Base-by-base conservation (phyloP, 2,329 filamentous ascomycete species). In the Chaetomium sp. region DNA sequence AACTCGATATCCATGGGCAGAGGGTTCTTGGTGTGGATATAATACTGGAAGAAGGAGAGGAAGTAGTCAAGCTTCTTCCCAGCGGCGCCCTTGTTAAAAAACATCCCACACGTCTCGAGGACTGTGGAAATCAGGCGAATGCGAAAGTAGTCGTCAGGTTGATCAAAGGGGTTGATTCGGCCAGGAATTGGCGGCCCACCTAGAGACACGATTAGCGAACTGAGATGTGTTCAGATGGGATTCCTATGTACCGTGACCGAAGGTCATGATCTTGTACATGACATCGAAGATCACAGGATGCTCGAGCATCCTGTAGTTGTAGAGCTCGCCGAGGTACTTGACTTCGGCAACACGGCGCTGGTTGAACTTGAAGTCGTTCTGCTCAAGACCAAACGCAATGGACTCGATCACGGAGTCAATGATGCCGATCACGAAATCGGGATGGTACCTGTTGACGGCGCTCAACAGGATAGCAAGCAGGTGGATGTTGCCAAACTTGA, bases 1-100 rank as follows among this genome's bases (percentile, higher is more conserved):
- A 99, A 99, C 65, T 99, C 95, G 55, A 98, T 91, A 70, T 99
- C 95, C 92, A 99, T 96, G 0, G 96, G 95, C 47, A 97, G 78
- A 0, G 90, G 84, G 23, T 94, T 88, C 78, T 99, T 99, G 23
- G 91, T 93, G 72, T 90, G 88, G 70, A 98, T 90, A 77, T 99
- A 99, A 77, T 97, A 98, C 85, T 91, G 93, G 72, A 99, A 92
- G 78, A 98, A 98, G 0, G 90, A 94, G 66, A 99, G 82, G 78
- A 98, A 99, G 76, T 97, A 98, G 74, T 99, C 95, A 10, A 99
- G 85, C 78, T 98, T 99, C 82, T 98, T 98, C 76, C 93, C 96
- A 1, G 93, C 91, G 51, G 90, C 88, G 8, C 96, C 95, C 72
- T 94, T 90, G 76, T 95, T 95, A 72, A 97, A 99, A 79, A 94